These are phyloP conservation scores for Sugiyamaella marilandica DNA, from an alignment of 805 yeast genomes.

Conservation along the genomic window DNA sequence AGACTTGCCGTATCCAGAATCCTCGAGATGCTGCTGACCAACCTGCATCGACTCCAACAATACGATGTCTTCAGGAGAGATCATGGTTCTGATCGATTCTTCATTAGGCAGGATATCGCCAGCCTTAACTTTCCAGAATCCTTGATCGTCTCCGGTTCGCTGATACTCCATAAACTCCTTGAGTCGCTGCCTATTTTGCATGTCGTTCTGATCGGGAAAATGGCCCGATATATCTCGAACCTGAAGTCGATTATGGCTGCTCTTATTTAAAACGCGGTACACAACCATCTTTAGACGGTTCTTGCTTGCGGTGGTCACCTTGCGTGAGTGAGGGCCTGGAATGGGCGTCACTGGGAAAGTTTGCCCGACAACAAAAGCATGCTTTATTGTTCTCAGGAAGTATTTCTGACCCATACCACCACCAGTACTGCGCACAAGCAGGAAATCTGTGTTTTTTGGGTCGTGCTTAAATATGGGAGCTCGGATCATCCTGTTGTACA, in stretches of 20 bases:
- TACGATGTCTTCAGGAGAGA: conserved; percentile 86
- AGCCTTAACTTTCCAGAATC: conserved; percentile 84
- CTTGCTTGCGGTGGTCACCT: conserved; percentile 87
- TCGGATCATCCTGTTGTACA: conserved; percentile 84
- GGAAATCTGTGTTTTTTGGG: conserved; percentile 68
- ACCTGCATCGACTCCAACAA: conserved; percentile 87
- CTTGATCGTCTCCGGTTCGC: conserved; percentile 89
- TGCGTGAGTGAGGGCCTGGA: conserved; percentile 97
- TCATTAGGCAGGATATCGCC: conserved; percentile 64
- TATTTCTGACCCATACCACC: conserved; percentile 64
- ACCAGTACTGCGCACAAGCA: conserved; percentile 68
- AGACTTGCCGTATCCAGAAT: conserved; percentile 53
- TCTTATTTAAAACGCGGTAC: conserved; percentile 74
- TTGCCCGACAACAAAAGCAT: conserved; percentile 85
- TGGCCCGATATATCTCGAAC: conserved; percentile 86
- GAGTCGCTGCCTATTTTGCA: conserved; percentile 91
- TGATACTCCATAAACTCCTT: conserved; percentile 98
- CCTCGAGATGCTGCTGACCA: conserved; percentile 86
- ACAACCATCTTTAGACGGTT: conserved; percentile 92
- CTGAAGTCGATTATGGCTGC: conserved; percentile 65
- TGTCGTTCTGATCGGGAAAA: conserved; percentile 95
- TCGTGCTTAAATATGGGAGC: conserved; percentile 94
- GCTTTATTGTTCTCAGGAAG: conserved; percentile 63
- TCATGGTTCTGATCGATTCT: conserved; percentile 74
- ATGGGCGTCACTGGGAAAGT: conserved; percentile 88